Base-by-base conservation (phyloP, 2,329 filamentous ascomycete genomes). In the Apiospora saccharicola region DNA sequence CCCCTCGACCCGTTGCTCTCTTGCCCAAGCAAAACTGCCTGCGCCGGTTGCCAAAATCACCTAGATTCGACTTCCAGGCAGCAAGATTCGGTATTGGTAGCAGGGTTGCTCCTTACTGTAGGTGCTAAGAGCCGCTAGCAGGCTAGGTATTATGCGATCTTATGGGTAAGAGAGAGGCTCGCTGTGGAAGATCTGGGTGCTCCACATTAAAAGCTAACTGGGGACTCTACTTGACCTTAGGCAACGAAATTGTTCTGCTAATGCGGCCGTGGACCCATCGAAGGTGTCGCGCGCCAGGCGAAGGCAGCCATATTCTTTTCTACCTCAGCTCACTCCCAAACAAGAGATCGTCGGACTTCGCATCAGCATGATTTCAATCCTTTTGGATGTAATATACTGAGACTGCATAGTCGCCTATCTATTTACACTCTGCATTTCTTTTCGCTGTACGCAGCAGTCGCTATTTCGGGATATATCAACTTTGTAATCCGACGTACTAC, bases 281-380 rank as follows among this genome's bases (percentile, higher is more conserved):
- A 37, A 37, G 53, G 46, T 22, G 46, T 49, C 46, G 34, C 57
- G 57, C 57, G 57, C 57, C 57, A 41, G 57, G 57, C 34, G 57
- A 41, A 64, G 57, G 57, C 57, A 64, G 57, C 57, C 57, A 64
- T 64, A 64, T 64, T 64, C 51, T 57, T 5, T 13, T 53, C 46
- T 22, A 22, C 19, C 57, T 41, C 34, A 41, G 57, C 57, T 64
- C 41, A 64, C 34, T 24, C 22, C 14, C 10, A 34, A 34, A 41
- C 57, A 64, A n/a, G 41, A 64, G 7, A n/a, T 37, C 19, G 10
- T 3, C 57, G 30, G 30, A 41, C 34, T 64, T 41, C 34, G 14
- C 57, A 37, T 37, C 30, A 1, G 30, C 30, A n/a, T 19, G 4
- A 30, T 44, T 53, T 24, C 12, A 10, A 7, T 41, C 16, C 26